These are phyloP conservation scores for Backusella australiensis DNA, from an alignment of 192 early-diverging fungal species.

Conservation along the genomic window DNA sequence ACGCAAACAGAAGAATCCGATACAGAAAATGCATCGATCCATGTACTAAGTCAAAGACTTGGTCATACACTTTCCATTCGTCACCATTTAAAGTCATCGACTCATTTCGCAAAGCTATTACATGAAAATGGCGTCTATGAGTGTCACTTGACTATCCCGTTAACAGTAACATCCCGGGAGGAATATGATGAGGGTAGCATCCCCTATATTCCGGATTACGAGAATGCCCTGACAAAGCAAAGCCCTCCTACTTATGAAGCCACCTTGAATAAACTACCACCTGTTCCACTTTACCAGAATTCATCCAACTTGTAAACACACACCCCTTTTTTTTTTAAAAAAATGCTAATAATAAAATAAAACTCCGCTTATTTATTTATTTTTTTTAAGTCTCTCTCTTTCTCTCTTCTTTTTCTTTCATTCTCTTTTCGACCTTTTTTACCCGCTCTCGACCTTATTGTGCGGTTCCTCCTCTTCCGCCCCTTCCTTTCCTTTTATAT, in stretches of 20 bases:
- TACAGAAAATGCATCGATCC: neutral
- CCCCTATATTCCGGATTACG: constrained; percentile 24
- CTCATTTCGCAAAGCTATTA: neutral
- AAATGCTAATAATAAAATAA: neutral
- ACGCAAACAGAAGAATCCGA: neutral
- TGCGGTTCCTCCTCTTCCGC: neutral
- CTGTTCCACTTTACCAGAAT: neutral
- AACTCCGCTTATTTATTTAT: neutral
- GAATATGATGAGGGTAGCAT: constrained; percentile 24
- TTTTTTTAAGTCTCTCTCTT: neutral
- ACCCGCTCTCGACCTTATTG: constrained; percentile 1
- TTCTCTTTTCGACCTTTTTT: neutral
- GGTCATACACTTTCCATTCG: neutral
- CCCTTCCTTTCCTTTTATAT: constrained; percentile 11
- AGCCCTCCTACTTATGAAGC: constrained; percentile 19
- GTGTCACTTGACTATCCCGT: constrained; percentile 20
- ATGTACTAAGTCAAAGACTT: neutral
- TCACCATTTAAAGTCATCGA: neutral
- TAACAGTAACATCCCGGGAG: constrained; percentile 28
- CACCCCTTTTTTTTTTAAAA: neutral
- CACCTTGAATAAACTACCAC: constrained; percentile 7
- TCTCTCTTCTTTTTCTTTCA: neutral
- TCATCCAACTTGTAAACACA: neutral
- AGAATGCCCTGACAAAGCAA: neutral
- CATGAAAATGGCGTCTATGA: neutral